Percentiles rank a stretch among this genome's conserved stretches.
These are phyloP conservation scores for Schizothecium vesticola DNA, from an alignment of 495 filamentous ascomycete genomes.

Conservation along the genomic window DNA sequence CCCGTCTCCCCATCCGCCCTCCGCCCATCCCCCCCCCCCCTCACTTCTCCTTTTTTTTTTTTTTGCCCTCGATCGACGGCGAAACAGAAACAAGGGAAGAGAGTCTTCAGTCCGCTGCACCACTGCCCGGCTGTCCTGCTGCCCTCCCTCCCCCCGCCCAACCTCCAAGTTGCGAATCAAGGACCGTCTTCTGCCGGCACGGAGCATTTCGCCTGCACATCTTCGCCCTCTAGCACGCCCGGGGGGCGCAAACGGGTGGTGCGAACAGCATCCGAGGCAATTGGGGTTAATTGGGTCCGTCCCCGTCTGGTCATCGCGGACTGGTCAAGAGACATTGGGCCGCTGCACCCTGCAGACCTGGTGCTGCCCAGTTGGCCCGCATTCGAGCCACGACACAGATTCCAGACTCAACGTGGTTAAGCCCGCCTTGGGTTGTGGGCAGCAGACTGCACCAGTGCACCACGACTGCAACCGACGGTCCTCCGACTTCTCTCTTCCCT, in stretches of 20 bases:
- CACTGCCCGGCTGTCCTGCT: constrained; percentile 7
- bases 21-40: not conserved
- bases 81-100: not conserved
- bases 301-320: constrained; percentile 30
- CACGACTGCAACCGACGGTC: not conserved
- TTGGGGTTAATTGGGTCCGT: constrained; percentile 28
- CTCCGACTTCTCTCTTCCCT: not conserved
- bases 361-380: constrained; percentile 44
- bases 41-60: not conserved
- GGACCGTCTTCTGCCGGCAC: constrained; percentile 16
- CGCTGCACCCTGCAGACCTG: constrained; percentile 47
- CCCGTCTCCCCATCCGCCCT: not conserved
- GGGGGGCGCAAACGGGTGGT: constrained; percentile 1
- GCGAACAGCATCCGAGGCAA: constrained; percentile 18
- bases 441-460: constrained; percentile 18
- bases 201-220: constrained; percentile 8
- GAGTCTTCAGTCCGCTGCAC: not conserved
- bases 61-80: not conserved
- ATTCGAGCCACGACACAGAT: constrained; percentile 58
- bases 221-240: not conserved
- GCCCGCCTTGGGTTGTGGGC: constrained; percentile 27
- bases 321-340: constrained; percentile 44
- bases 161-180: constrained; percentile 19
- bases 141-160: not conserved
- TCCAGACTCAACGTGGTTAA: constrained; percentile 36